phyloP scores from a whole-genome alignment of 495 filamentous ascomycete genomes.

The Trichoderma parareesei region DNA sequence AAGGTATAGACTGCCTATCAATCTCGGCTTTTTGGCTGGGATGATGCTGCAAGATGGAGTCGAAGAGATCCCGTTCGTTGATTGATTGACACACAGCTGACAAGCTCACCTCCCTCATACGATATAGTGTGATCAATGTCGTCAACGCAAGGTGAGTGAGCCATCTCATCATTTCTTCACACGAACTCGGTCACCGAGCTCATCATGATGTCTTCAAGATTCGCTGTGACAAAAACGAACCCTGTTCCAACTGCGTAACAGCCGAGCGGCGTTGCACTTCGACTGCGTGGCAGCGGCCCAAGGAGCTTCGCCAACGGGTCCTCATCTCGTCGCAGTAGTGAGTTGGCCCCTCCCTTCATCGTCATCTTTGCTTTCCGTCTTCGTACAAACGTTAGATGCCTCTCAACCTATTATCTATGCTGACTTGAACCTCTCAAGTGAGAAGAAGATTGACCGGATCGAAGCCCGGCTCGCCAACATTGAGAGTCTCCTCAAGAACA shows the following conservation, averaged over 20 bases:
- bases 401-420: no score
- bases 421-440: constrained; percentile 38
- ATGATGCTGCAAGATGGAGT: not conserved
- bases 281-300: constrained; percentile 49
- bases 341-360: constrained; percentile 14
- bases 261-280: constrained; percentile 49
- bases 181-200: constrained; percentile 12
- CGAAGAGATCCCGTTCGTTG: not conserved
- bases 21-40: not conserved
- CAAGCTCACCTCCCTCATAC: not conserved
- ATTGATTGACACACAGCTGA: not conserved
- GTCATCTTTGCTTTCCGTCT: not conserved
- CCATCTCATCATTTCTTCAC: not conserved
- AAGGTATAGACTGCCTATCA: no score
- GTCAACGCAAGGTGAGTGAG: constrained; percentile 44
- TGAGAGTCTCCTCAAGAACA: constrained; percentile 41
- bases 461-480: constrained; percentile 54
- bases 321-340: constrained; percentile 66
- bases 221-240: constrained; percentile 59
- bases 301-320: constrained; percentile 52
- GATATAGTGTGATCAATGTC: constrained; percentile 30
- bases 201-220: constrained; percentile 35
- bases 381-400: no score
- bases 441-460: constrained; percentile 61
- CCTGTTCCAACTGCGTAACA: constrained; percentile 58